These are phyloP conservation scores for Trichoderma arundinaceum DNA, from an alignment of 2,329 filamentous ascomycete species.

Conservation along the genomic window DNA sequence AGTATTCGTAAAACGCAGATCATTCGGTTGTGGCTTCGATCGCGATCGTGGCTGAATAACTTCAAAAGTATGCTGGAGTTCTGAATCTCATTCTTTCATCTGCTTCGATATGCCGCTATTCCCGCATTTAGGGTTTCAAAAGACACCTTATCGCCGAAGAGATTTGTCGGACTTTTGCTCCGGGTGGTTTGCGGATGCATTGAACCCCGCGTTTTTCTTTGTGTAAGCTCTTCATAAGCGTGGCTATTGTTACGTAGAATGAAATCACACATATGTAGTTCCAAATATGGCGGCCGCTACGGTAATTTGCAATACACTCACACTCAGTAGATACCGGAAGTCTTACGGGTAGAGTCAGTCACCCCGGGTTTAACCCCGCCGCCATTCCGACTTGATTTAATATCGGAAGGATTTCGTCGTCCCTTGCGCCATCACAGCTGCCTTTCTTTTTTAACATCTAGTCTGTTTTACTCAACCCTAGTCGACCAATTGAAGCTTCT, in stretches of 20 bases:
- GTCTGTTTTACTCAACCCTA: not conserved
- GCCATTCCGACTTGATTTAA: not conserved
- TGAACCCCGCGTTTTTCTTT: conserved; percentile 18
- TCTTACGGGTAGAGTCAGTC: not conserved
- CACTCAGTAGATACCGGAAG: not conserved
- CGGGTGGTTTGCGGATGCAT: not conserved
- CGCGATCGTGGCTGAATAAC: not conserved
- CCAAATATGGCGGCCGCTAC: not conserved
- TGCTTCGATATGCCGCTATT: not conserved
- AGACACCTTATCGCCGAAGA: conserved; percentile 18
- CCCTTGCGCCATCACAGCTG: not conserved
- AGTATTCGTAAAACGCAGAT: not conserved
- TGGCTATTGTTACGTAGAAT: conserved; percentile 8
- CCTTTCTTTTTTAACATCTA: not conserved
- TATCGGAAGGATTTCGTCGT: not conserved
- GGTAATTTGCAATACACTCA: not conserved
- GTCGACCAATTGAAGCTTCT: not conserved
- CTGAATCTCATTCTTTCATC: not conserved
- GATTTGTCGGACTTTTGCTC: conserved; percentile 12
- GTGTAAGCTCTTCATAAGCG: not conserved
- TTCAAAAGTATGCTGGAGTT: not conserved
- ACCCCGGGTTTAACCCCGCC: not conserved
- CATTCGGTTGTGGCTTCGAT: not conserved
- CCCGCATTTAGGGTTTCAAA: not conserved
- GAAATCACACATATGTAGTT: conserved; percentile 9